Evolutionary conservation across 306 rosid species (phyloP).

Genomic region (Oemleria cerasiformis): DNA sequence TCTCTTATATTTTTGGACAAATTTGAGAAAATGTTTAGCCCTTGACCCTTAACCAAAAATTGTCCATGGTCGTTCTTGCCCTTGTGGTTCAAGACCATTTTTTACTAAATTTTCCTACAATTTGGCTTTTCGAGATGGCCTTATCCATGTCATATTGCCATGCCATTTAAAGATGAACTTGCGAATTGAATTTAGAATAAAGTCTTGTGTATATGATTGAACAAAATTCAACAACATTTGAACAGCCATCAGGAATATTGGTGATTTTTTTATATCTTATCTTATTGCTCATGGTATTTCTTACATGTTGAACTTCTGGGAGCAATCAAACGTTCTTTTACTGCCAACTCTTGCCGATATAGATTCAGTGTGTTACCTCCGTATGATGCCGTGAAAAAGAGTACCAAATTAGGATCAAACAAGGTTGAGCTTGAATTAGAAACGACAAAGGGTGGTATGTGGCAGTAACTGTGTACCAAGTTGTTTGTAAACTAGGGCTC

Average conservation of each 20-base stretch:
- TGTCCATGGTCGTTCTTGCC: no score
- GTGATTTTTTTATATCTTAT: not conserved
- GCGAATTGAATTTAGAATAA: not conserved
- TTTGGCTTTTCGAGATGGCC: no score
- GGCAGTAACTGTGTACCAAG: not conserved
- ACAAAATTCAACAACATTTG: not conserved
- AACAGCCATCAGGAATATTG: not conserved
- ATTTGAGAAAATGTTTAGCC: no score
- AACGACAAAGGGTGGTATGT: not conserved
- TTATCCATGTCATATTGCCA: no score
- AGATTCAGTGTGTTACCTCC: not conserved
- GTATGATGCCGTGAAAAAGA: not conserved
- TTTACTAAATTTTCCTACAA: no score
- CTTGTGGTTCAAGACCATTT: no score
- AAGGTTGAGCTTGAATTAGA: not conserved
- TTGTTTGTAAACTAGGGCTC: constrained; percentile 24
- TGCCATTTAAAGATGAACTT: not conserved
- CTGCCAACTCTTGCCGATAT: not conserved
- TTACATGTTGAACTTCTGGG: not conserved
- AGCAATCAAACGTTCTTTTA: not conserved
- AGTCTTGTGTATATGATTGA: not conserved
- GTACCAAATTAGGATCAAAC: not conserved
- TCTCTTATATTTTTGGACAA: no score
- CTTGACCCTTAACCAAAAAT: no score
- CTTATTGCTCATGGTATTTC: no score